These are phyloP conservation scores for Tremellales sp. DNA, from an alignment of 1,284 basidiomycete genomes.

Conservation along the genomic window DNA sequence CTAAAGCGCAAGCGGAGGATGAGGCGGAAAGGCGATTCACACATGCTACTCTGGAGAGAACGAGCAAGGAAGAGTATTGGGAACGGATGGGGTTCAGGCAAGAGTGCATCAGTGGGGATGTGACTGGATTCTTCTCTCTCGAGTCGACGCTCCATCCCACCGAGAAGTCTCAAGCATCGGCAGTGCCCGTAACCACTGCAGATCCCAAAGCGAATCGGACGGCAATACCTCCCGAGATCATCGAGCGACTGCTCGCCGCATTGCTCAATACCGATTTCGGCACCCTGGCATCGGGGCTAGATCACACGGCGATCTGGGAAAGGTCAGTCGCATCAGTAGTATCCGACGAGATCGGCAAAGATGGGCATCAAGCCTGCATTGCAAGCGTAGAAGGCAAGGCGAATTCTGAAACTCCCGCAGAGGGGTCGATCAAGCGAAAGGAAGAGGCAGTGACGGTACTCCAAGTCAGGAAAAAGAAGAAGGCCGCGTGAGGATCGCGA, in stretches of 20 bases:
- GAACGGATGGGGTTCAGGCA: constrained; percentile 91
- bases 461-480: constrained; percentile 48
- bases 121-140: constrained; percentile 83
- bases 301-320: constrained; percentile 67
- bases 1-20: constrained; percentile 40
- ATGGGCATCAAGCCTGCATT: constrained; percentile 19
- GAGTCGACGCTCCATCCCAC: constrained; percentile 23
- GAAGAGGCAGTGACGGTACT: constrained; percentile 45
- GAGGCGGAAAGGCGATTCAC: constrained; percentile 44
- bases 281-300: constrained; percentile 58
- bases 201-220: background rate
- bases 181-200: background rate
- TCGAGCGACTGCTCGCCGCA: constrained; percentile 63
- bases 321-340: constrained; percentile 53
- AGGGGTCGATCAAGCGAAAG: constrained; percentile 29
- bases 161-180: background rate
- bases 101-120: constrained; percentile 76
- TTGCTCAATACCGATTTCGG: constrained; percentile 76
- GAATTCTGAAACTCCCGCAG: constrained; percentile 8
- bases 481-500: constrained; percentile 7
- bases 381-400: constrained; percentile 22
- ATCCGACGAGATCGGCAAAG: constrained; percentile 34
- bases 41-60: constrained; percentile 45
- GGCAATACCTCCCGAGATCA: constrained; percentile 59
- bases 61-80: constrained; percentile 74